Evolutionary conservation across 495 filamentous ascomycete species (phyloP).

Genomic region (Astrocystis sublimbata): DNA sequence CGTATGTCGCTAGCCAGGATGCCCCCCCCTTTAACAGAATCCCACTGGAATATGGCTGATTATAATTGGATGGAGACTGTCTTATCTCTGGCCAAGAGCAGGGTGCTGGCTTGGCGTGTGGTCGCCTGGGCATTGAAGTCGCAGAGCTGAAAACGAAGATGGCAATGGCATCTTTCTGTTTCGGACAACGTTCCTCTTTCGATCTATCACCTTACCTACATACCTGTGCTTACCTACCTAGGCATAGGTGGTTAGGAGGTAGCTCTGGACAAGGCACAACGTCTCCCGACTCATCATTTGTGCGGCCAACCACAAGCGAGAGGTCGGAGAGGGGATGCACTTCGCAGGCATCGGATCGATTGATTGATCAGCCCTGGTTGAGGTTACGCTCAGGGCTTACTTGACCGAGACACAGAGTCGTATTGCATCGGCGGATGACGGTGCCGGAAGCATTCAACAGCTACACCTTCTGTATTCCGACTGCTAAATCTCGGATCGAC

Average conservation of each 20-base stretch:
- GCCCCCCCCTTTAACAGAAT: neutral
- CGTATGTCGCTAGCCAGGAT: neutral
- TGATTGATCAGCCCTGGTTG: neutral
- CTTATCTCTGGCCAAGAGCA: constrained; percentile 13
- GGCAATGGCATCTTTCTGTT: neutral
- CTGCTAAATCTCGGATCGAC: neutral
- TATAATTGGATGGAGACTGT: neutral
- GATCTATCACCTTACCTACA: neutral
- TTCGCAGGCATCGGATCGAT: neutral
- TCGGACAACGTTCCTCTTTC: constrained; percentile 13
- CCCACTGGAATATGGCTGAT: neutral
- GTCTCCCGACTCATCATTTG: neutral
- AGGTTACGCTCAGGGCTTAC: neutral
- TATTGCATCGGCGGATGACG: neutral
- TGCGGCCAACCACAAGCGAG: neutral
- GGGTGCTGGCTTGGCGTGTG: constrained; percentile 3
- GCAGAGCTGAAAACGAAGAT: constrained; percentile 11
- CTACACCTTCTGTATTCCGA: neutral
- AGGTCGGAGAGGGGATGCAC: neutral
- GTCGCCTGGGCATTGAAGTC: neutral
- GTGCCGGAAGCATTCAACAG: neutral
- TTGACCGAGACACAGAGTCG: neutral
- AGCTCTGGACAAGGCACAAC: neutral
- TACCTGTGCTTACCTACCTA: no score
- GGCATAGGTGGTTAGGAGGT: neutral